phyloP scores from a whole-genome alignment of 2,329 filamentous ascomycete species.

The Coniochaeta sp. region DNA sequence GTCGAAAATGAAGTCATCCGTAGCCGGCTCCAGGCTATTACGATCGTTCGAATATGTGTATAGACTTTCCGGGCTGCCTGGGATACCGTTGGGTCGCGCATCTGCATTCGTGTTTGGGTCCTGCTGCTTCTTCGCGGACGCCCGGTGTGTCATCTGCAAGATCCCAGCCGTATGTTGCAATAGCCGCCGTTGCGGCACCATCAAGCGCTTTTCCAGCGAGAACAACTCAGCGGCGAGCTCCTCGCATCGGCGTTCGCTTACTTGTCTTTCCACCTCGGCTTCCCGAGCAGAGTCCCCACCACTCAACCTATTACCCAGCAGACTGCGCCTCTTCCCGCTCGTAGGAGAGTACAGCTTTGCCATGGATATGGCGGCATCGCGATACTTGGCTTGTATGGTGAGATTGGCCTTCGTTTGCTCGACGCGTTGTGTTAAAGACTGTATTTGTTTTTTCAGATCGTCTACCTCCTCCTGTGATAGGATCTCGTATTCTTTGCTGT shows the following conservation, averaged over 20 bases:
- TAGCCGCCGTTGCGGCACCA: slow-evolving; percentile 67
- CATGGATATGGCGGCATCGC: slow-evolving; percentile 85
- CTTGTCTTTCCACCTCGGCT: slow-evolving; percentile 66
- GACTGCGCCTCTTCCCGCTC: slow-evolving; percentile 39
- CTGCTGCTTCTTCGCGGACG: slow-evolving; percentile 51
- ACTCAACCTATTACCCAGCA: slow-evolving; percentile 38
- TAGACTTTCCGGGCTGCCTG: slow-evolving; percentile 70
- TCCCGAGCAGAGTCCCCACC: slow-evolving; percentile 42
- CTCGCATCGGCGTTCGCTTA: slow-evolving; percentile 75
- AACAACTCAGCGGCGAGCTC: slow-evolving; percentile 76
- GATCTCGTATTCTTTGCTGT: slow-evolving; percentile 79
- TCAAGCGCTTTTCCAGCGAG: slow-evolving; percentile 66
- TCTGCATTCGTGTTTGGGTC: slow-evolving; percentile 31
- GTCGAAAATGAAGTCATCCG: slow-evolving; percentile 62
- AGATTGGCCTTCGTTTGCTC: slow-evolving; percentile 77
- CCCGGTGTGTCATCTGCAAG: slow-evolving; percentile 80
- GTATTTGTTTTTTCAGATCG: slow-evolving; percentile 78
- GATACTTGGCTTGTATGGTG: slow-evolving; percentile 84
- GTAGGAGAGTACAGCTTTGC: slow-evolving; percentile 64
- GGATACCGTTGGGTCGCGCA: slow-evolving; percentile 46
- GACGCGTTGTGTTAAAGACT: slow-evolving; percentile 65
- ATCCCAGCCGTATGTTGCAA: slow-evolving; percentile 90
- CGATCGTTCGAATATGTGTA: slow-evolving; percentile 59
- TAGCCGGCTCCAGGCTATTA: slow-evolving; percentile 46
- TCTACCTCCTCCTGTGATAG: slow-evolving; percentile 90